Conservation (phyloP, 75 land plant genomes). For the Cupressus sempervirens region DNA sequence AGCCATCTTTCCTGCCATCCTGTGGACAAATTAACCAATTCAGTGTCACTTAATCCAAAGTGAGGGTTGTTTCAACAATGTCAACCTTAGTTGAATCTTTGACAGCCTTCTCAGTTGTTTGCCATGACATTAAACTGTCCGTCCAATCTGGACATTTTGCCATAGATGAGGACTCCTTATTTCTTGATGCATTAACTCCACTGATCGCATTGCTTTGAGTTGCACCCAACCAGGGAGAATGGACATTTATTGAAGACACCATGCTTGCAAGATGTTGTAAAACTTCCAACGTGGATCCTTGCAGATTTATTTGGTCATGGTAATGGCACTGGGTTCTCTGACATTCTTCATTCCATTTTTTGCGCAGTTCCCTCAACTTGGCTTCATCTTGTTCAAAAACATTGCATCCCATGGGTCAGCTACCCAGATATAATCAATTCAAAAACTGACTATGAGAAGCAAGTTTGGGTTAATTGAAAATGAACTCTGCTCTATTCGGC, state of each 20-base stretch:
- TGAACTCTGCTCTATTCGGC: not conserved
- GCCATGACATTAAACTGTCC: not conserved
- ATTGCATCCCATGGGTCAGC: not conserved
- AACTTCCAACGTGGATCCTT: not conserved
- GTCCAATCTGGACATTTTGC: not conserved
- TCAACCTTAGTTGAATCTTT: conserved; percentile 1
- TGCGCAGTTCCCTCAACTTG: conserved; percentile 35
- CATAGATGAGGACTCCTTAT: not conserved
- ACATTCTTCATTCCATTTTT: conserved; percentile 49
- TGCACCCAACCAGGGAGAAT: not conserved
- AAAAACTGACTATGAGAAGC: conserved; percentile 11
- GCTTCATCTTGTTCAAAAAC: not conserved
- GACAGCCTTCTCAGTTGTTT: not conserved
- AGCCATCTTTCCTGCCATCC: no score
- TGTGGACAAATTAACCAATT: no score
- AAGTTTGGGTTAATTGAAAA: not conserved
- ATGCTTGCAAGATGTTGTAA: not conserved
- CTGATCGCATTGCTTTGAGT: not conserved
- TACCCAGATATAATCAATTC: not conserved
- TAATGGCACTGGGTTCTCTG: conserved; percentile 6
- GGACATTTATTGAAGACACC: not conserved
- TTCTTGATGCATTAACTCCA: not conserved
- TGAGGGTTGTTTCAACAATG: conserved; percentile 37
- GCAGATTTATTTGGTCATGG: not conserved
- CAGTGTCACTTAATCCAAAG: conserved; percentile 14